Percentiles rank a stretch among this genome's conserved stretches.
These are phyloP conservation scores for Arabidopsis thaliana DNA, from an alignment of 345 rosid species.

Conservation along the genomic window TAIR10.1 NC_003076.8:14424001-14424500, in stretches of 20 bases:
- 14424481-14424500: neutral
- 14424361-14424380: constrained; percentile 36
- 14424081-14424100: neutral
- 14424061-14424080: neutral
- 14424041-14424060: neutral
- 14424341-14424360: constrained; percentile 14
- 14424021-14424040: neutral
- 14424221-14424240: constrained; percentile 70
- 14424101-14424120: neutral
- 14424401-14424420: constrained; percentile 47
- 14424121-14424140: neutral
- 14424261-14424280: constrained; percentile 48
- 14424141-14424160: neutral
- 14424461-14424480: constrained; percentile 11
- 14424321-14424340: constrained; percentile 27
- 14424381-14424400: constrained; percentile 34
- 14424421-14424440: constrained; percentile 49
- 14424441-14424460: constrained; percentile 27
- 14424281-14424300: constrained; percentile 28
- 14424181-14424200: constrained; percentile 92
- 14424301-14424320: constrained; percentile 19
- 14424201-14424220: constrained; percentile 84
- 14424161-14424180: constrained; percentile 82
- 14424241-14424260: constrained; percentile 43
- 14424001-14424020: neutral